phyloP scores from a whole-genome alignment of 768 basidiomycete species.

The Leccinum barrowsii region DNA sequence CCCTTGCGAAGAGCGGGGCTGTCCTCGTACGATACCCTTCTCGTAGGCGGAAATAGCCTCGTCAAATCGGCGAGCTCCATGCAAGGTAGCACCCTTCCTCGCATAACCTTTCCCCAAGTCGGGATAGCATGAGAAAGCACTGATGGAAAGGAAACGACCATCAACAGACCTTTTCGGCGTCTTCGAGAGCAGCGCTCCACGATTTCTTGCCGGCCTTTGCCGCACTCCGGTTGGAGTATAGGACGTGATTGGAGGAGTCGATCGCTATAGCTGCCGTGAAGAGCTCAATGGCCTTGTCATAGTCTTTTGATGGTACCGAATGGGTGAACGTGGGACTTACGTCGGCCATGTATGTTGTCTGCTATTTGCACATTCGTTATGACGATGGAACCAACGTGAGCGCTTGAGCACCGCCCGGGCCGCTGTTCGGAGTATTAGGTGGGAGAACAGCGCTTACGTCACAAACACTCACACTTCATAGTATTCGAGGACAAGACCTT shows the following conservation, averaged over 20 bases:
- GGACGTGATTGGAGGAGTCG: slow-evolving; percentile 81
- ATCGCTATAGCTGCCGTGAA: slow-evolving; percentile 81
- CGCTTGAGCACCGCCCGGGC: too few relatives aligned
- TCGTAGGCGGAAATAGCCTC: slow-evolving; percentile 87
- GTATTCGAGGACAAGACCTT: too few relatives aligned
- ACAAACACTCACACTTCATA: too few relatives aligned
- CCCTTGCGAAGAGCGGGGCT: slow-evolving; percentile 83
- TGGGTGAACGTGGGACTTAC: too few relatives aligned
- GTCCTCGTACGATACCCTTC: slow-evolving; percentile 73
- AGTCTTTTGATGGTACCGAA: slow-evolving; percentile 58
- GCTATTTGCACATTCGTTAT: too few relatives aligned
- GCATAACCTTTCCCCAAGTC: slow-evolving; percentile 83
- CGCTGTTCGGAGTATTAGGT: too few relatives aligned
- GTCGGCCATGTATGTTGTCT: too few relatives aligned
- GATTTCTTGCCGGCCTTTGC: slow-evolving; percentile 83
- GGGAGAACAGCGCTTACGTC: too few relatives aligned
- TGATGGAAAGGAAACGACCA: not conserved
- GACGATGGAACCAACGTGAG: too few relatives aligned
- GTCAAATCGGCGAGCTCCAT: slow-evolving; percentile 73
- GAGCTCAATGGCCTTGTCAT: slow-evolving; percentile 80
- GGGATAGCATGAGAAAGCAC: not conserved
- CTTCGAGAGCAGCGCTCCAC: slow-evolving; percentile 72
- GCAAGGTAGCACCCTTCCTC: slow-evolving; percentile 89
- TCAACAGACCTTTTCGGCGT: slow-evolving; percentile 78
- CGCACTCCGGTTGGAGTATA: slow-evolving; percentile 92